Evolutionary conservation across 2,329 filamentous ascomycete species (phyloP), one percentile per base, ranked within the genome.

Genomic region (Cordyceps farinosa): DNA sequence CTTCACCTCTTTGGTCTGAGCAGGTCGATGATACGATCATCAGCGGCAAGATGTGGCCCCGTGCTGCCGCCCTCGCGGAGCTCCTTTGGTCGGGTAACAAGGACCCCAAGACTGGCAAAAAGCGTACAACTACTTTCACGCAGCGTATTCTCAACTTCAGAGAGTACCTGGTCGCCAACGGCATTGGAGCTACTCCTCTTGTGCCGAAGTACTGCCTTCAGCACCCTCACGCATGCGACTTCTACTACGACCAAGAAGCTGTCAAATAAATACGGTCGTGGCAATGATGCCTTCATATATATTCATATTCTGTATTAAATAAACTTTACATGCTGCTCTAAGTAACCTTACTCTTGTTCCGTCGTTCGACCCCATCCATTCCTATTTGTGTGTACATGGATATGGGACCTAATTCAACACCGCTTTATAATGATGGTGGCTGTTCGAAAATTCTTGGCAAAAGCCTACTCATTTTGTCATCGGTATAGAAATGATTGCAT

Each of bases 121-220:
- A 63, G 62, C 55, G 62, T 13, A 63, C 55, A 22, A 63, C 62
- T 13, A 10, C 30, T 2, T 48, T 63, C 15, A 59, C 62, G 22
- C 62, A 63, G 48, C 38, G 62, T 4, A 47, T 63, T 3, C 48
- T 63, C 32, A 63, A 63, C 55, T 63, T 63, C 42, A 40, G 62
- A 30, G 62, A 63, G 42, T 63, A 59, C 22, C 50, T 63, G 29
- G 48, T 59, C 6, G 62, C 62, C 40, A 58, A 59, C n/a, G 62
- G 62, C 34, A 51, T 63, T 11, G 42, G 5, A 66, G 84, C 83
- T 11, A 70, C 78, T 27, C 78, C 80, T 3, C 66, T 86, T 61
- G 78, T 84, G 71, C 81, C 84, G 11, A 85, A 84, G 74, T 86
- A 84, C 69, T 87, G 84, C 69, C 66, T 83, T 56, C 77, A 83